These are phyloP conservation scores for Cutaneotrichosporon sp. DNA, from an alignment of 1,284 basidiomycete species.

Conservation along the genomic window DNA sequence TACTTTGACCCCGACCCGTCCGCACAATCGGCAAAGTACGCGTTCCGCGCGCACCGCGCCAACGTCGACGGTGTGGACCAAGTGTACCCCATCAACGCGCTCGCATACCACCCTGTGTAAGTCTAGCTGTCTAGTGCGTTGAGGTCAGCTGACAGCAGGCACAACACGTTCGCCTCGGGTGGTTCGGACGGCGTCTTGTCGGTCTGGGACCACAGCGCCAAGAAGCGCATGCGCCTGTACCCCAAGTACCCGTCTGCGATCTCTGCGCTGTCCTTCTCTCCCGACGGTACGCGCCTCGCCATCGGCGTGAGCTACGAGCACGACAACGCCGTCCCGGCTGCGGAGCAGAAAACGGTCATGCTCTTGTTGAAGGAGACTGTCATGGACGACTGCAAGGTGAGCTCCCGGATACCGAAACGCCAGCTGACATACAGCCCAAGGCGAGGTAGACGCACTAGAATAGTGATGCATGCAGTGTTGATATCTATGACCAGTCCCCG, in stretches of 20 bases:
- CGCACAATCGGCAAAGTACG: slow-evolving; percentile 88
- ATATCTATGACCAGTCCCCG: slow-evolving; percentile 34
- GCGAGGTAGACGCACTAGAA: slow-evolving; percentile 9
- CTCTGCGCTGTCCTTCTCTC: slow-evolving; percentile 75
- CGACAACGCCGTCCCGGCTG: slow-evolving; percentile 63
- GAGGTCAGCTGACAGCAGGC: slow-evolving; percentile 57
- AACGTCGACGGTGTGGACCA: slow-evolving; percentile 89
- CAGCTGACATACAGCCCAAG: slow-evolving; percentile 16
- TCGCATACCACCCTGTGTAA: slow-evolving; percentile 88
- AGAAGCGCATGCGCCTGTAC: slow-evolving; percentile 90
- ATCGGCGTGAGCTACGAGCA: slow-evolving; percentile 86
- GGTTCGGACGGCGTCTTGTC: slow-evolving; percentile 90
- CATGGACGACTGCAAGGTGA: slow-evolving; percentile 54
- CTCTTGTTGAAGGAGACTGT: slow-evolving; percentile 52
- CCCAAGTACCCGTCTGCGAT: slow-evolving; percentile 74
- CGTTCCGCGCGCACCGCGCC: slow-evolving; percentile 96
- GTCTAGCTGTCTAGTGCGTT: slow-evolving; percentile 34
- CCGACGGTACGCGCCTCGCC: slow-evolving; percentile 77
- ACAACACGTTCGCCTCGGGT: slow-evolving; percentile 92
- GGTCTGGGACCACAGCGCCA: slow-evolving; percentile 95
- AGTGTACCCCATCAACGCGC: slow-evolving; percentile 95
- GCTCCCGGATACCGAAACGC: neutral
- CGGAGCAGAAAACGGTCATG: slow-evolving; percentile 44
- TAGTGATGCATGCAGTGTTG: slow-evolving; percentile 16
- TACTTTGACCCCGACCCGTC: slow-evolving; percentile 83